Evolutionary conservation across 768 basidiomycete species (phyloP).

Genomic region (Amanita subjunquillea): DNA sequence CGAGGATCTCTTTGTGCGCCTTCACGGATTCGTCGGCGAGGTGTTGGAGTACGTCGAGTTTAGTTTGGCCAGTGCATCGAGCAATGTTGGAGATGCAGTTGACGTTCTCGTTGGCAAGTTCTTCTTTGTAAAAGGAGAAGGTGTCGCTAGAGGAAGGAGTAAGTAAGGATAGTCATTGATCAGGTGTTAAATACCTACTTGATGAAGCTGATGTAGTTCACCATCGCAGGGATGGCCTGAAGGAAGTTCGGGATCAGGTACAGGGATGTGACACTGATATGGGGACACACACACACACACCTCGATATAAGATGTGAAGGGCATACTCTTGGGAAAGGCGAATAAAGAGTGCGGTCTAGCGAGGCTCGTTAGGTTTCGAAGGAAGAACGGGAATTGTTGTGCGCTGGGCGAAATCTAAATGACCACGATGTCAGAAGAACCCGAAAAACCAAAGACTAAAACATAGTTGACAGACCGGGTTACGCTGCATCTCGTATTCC

Average conservation of each 20-base stretch:
- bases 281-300: too few species aligned
- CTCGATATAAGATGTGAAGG: conserved; percentile 5
- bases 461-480: not conserved
- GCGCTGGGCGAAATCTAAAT: not conserved
- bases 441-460: too few species aligned
- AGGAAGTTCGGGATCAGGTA: too few species aligned
- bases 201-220: conserved; percentile 1
- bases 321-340: conserved; percentile 3
- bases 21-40: not conserved
- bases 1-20: not conserved
- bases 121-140: conserved; percentile 6
- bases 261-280: too few species aligned
- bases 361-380: not conserved
- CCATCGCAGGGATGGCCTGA: not conserved
- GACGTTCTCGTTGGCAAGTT: not conserved
- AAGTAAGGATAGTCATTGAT: too few species aligned
- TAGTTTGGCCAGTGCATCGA: not conserved
- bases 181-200: not conserved
- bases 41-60: not conserved
- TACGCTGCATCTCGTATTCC: conserved; percentile 7
- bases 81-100: conserved; percentile 5
- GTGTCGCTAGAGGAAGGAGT: not conserved
- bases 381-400: not conserved
- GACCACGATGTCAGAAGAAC: too few species aligned
- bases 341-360: not conserved